These are phyloP conservation scores for Graphilbum ipis-grandicollis DNA, from an alignment of 2,329 filamentous ascomycete species.

Conservation along the genomic window DNA sequence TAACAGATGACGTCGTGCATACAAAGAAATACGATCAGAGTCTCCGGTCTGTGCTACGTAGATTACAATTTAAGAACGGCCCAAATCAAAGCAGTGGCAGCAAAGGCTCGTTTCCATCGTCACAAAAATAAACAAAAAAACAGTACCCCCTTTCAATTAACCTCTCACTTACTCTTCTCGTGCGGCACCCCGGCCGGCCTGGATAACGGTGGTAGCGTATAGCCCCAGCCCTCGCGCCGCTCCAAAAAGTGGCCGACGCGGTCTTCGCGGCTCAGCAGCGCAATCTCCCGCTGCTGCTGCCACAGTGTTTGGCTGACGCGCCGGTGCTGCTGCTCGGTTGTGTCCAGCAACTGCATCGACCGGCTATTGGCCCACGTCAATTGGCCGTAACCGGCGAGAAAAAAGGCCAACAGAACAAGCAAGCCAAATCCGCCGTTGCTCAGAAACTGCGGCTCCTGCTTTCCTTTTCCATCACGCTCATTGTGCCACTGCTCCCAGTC, in stretches of 20 bases:
- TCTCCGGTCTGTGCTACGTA: too few species aligned
- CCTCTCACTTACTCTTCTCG: too few species aligned
- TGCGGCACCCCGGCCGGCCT: too few species aligned
- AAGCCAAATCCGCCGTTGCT: constrained; percentile 64
- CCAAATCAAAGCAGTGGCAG: too few species aligned
- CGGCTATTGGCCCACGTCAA: constrained; percentile 48
- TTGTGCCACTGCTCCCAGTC: constrained; percentile 81
- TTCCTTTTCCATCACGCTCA: constrained; percentile 25
- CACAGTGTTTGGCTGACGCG: constrained; percentile 45
- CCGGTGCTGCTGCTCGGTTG: constrained; percentile 47
- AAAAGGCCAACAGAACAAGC: constrained; percentile 51
- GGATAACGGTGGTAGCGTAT: constrained; percentile 5
- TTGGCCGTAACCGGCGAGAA: constrained; percentile 56
- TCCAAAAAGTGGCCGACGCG: constrained; percentile 64
- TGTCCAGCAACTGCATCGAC: constrained; percentile 44
- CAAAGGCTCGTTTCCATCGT: too few species aligned
- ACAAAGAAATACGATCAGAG: too few species aligned
- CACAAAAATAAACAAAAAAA: too few species aligned
- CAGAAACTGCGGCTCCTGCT: constrained; percentile 45
- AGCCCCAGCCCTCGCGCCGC: constrained; percentile 39
- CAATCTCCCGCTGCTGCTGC: constrained; percentile 32
- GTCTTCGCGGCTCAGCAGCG: constrained; percentile 38
- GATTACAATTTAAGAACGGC: too few species aligned
- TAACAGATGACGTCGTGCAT: too few species aligned
- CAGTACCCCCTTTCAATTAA: too few species aligned